phyloP scores from a whole-genome alignment of 768 basidiomycete species.

The Amanita phalloides region DNA sequence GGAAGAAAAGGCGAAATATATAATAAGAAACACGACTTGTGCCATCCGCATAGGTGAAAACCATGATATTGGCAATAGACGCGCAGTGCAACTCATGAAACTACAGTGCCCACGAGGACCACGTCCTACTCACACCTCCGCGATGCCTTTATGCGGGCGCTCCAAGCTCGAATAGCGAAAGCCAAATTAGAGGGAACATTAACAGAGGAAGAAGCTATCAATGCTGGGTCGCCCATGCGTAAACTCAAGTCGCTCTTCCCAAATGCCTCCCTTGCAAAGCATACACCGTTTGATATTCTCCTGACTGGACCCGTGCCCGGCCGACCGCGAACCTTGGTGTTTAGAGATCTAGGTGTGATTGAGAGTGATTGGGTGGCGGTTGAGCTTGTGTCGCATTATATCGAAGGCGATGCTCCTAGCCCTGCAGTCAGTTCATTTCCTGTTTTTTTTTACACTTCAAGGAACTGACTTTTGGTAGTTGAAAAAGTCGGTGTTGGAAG shows the following conservation, averaged over 20 bases:
- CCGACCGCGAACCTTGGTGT: constrained; percentile 43
- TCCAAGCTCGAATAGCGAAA: constrained; percentile 48
- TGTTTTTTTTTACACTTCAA: background rate
- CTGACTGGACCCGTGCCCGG: constrained; percentile 45
- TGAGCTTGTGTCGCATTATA: constrained; percentile 66
- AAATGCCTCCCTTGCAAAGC: constrained; percentile 54
- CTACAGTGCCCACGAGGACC: constrained; percentile 64
- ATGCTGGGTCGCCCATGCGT: constrained; percentile 51
- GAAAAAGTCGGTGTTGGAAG: constrained; percentile 37
- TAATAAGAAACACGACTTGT: constrained; percentile 59
- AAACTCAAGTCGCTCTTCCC: constrained; percentile 73
- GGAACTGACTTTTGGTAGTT: constrained; percentile 18
- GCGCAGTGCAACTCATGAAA: background rate
- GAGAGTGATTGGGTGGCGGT: constrained; percentile 68
- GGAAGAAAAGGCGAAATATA: constrained; percentile 62
- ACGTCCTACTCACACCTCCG: constrained; percentile 74
- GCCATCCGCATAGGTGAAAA: constrained; percentile 61
- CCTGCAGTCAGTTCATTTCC: constrained; percentile 42
- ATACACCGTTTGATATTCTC: constrained; percentile 58
- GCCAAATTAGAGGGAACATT: constrained; percentile 41
- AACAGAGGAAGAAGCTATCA: constrained; percentile 46
- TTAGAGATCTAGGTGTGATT: constrained; percentile 64
- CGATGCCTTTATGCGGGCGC: constrained; percentile 72
- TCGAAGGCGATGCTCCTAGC: constrained; percentile 60
- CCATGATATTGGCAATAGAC: background rate